Conservation (phyloP, 1,284 basidiomycete genomes). For the Ganoderma meredithae region DNA sequence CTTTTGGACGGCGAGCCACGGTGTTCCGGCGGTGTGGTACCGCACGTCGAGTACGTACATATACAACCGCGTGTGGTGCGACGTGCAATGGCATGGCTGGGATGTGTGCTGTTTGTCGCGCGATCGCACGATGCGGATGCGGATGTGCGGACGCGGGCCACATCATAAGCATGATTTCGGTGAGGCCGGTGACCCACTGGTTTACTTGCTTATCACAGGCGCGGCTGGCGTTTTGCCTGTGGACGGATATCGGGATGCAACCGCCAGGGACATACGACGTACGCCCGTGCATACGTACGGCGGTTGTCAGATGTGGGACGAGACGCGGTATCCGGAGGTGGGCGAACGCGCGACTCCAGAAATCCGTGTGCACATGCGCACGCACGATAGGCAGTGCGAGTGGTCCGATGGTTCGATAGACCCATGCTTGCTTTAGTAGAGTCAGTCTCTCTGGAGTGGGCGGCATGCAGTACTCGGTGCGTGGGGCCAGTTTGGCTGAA, state of each 20-base stretch:
- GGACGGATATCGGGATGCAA: neutral
- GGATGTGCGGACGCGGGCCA: neutral
- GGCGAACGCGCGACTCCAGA: neutral
- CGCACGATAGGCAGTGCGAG: too few species aligned
- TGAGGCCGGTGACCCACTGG: neutral
- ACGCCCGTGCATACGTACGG: too few species aligned
- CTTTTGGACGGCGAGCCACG: neutral
- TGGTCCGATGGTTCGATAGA: neutral
- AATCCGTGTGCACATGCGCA: neutral
- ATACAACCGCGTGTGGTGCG: neutral
- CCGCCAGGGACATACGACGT: neutral
- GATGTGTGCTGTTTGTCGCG: neutral
- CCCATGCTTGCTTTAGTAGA: too few species aligned
- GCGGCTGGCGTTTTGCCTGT: neutral
- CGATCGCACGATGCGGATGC: neutral
- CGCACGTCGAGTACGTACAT: conserved; percentile 2
- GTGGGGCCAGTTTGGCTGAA: neutral
- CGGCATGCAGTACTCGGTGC: neutral
- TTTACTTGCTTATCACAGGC: too few species aligned
- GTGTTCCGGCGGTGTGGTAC: neutral
- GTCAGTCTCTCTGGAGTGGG: too few species aligned
- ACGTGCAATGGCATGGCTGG: neutral
- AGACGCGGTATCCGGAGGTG: neutral
- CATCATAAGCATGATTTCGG: neutral
- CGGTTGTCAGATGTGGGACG: too few species aligned